Evolutionary conservation across 495 filamentous ascomycete species (phyloP), one percentile per base, ranked within the genome.

Genomic region (Penicillium coffeae): DNA sequence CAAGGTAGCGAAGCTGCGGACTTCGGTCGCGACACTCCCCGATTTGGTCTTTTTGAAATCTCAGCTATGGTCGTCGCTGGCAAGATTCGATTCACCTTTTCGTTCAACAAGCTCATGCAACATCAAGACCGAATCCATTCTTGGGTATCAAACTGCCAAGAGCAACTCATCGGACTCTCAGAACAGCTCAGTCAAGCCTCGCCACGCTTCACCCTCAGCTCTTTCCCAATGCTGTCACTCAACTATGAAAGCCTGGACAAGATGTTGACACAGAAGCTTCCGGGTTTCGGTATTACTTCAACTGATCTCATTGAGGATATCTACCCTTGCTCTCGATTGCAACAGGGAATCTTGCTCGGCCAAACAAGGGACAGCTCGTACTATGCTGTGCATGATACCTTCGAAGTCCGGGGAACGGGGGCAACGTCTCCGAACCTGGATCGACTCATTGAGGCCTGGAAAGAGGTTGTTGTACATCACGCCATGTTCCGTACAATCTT

Each of bases 321-420:
- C 15, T 88, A 87, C 48, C 83, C 83, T 3, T 84, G 80, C 46
- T 83, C 84, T 7, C 77, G 78, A 1, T 82, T 85, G 58, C 86
- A 89, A 52, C 77, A 86, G 52, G 84, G 77, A 27, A 78, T 89
- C 15, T 56, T 88, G 8, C 75, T 86, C 30, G 81, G 80, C 42
- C 80, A 78, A 9, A 66, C 75, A 20, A 68, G 79, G 25, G 67
- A 81, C 37, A 74, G 73, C 12, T 78, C 77, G 5, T 71, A 79
- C 37, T 87, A 85, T 53, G 79, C 80, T 14, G 71, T 81, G 3
- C 74, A 82, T 45, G 78, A 74, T 40, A 83, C 82, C 1, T 85
- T 81, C 49, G 78, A 84, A 47, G 73, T 88, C 20, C 73, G 64
- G 7, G 46, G 51, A 4, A 59, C 42, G 2, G 56, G 62, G 27